Evolutionary conservation across 495 filamentous ascomycete genomes (phyloP).

Genomic region (Tuber calosporum): DNA sequence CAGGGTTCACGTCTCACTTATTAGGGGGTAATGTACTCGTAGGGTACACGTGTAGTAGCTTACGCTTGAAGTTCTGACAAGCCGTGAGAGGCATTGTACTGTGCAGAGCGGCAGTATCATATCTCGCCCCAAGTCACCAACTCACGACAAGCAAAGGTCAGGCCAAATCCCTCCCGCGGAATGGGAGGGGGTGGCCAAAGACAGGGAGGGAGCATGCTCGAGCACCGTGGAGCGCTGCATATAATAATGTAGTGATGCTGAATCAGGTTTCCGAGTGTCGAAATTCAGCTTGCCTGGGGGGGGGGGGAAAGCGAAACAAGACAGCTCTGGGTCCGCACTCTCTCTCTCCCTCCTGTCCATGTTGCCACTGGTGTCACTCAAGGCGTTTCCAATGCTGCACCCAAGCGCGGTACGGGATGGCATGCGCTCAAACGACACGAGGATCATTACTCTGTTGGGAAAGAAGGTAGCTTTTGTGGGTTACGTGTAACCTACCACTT

Average conservation of each 20-base stretch:
- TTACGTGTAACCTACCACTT: not conserved
- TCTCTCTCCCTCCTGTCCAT: not conserved
- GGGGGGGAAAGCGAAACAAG: not conserved
- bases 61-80: too few relatives aligned
- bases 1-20: not conserved
- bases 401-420: not conserved
- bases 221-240: too few relatives aligned
- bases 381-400: not conserved
- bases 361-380: too few relatives aligned
- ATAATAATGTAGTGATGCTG: too few relatives aligned
- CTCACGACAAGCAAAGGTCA: not conserved
- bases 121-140: too few relatives aligned
- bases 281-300: too few relatives aligned
- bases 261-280: not conserved
- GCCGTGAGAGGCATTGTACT: not conserved
- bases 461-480: too few relatives aligned
- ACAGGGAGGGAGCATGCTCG: too few relatives aligned
- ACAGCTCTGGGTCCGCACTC: not conserved
- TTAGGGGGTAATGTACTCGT: not conserved
- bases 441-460: too few relatives aligned
- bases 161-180: not conserved
- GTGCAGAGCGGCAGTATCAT: too few relatives aligned
- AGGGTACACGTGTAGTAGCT: too few relatives aligned
- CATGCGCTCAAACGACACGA: not conserved
- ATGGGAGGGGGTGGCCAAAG: too few relatives aligned